A percentile compares a stretch with the other conserved stretches of the same genome.
phyloP scores from a whole-genome alignment of 2,329 filamentous ascomycete species.

The Calonectria ilicicola region DNA sequence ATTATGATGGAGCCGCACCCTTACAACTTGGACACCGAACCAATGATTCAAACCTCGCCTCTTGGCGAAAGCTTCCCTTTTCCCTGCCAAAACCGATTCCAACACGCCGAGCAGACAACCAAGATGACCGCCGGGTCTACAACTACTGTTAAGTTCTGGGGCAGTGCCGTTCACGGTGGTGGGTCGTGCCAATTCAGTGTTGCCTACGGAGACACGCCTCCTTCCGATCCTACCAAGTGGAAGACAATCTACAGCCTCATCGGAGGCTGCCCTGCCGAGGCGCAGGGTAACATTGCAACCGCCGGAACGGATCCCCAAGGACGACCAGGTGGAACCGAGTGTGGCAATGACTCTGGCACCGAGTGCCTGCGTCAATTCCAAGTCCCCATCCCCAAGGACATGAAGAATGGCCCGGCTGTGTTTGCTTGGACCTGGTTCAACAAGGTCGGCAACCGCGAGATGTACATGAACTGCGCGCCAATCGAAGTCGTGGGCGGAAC shows the following conservation, averaged over 20 bases:
- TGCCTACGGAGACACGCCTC: conserved; percentile 36
- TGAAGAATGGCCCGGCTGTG: conserved; percentile 65
- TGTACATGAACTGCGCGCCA: conserved; percentile 88
- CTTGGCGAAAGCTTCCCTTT: conserved; percentile 35
- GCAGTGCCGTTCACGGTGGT: conserved; percentile 43
- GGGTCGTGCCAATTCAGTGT: conserved; percentile 43
- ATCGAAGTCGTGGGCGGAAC: conserved; percentile 67
- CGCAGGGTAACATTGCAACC: conserved; percentile 30
- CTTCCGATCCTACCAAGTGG: conserved; percentile 33
- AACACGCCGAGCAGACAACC: conserved; percentile 37
- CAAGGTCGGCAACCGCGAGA: conserved; percentile 81
- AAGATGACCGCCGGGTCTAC: conserved; percentile 36
- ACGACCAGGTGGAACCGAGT: conserved; percentile 35
- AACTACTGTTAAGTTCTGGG: conserved; percentile 42
- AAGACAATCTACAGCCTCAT: conserved; percentile 41
- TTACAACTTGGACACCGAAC: conserved; percentile 42
- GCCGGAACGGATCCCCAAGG: conserved; percentile 30
- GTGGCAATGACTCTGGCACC: conserved; percentile 34
- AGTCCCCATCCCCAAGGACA: conserved; percentile 42
- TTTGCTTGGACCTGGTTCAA: conserved; percentile 87
- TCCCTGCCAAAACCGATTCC: conserved; percentile 37
- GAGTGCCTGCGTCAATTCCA: conserved; percentile 40
- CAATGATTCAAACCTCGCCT: conserved; percentile 36
- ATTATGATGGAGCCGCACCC: conserved; percentile 45
- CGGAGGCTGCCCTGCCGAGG: conserved; percentile 41